Base-by-base conservation (phyloP, 2,329 filamentous ascomycete genomes). In the Fusarium sp. region DNA sequence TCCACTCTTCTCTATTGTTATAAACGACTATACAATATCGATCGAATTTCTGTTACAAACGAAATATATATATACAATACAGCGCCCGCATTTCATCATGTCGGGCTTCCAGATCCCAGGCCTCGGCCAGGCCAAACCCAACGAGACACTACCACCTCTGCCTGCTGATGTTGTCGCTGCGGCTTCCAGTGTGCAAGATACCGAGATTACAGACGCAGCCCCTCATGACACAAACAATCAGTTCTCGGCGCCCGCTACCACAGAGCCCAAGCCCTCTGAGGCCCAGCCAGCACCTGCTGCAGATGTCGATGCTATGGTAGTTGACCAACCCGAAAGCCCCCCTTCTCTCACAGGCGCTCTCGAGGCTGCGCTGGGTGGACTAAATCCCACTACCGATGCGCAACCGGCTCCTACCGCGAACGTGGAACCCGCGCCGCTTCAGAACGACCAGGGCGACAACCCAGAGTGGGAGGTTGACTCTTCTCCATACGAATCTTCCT, bases 391-490 rank as follows among this genome's bases (percentile, higher is more conserved):
- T 17, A 56, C 28, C 14, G 20, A 63, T 52, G 54, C 57, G 21
- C 73, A 63, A 32, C 50, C 65, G 38, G 58, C 68, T 54, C 28
- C 40, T 45, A 30, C 53, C 56, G 32, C 45, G 47, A 52, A 53
- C 30, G 32, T 63, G 36, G 66, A 64, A 11, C 56, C 65, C 15
- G 66, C 47, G 17, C 64, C 70, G 3, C 74, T 77, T n/a, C 76
- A 77, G 45, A 73, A 74, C 34, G 77, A 77, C 14, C 67, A 77
- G 47, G 71, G 71, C 54, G 82, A 79, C 12, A 83, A 91, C 43
- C 89, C 91, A 4, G 94, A 97, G 77, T 98, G 93, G 92, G 93
- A 97, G 75, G 81, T 85, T 9, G 92, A 95, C 73, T 94, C 91
- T 2, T 92, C 90, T 1, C 91, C 91, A 0, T 91, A 91, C 73